These are phyloP conservation scores for Porphyrellus cyaneotinctus DNA, from an alignment of 768 basidiomycete species.

Conservation along the genomic window DNA sequence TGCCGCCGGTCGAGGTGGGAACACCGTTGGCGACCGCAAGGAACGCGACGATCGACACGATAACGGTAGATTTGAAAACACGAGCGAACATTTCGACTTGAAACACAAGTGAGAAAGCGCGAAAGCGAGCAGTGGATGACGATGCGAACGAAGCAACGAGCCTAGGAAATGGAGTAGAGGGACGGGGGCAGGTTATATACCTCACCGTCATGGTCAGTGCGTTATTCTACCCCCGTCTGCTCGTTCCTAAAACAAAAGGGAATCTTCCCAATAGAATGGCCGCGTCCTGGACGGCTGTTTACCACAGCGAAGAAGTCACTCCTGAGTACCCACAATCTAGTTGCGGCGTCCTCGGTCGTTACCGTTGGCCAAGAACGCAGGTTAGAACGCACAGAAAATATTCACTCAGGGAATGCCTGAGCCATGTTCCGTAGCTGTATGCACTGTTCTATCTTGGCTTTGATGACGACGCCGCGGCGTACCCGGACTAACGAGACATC, in stretches of 20 bases:
- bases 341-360: constrained; percentile 5
- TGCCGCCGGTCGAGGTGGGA: not conserved
- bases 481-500: not conserved
- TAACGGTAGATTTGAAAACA: constrained; percentile 9
- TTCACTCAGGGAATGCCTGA: constrained; percentile 3
- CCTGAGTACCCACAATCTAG: not conserved
- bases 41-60: constrained; percentile 8
- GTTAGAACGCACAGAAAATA: not conserved
- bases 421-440: not conserved
- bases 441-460: not conserved
- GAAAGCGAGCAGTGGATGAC: not conserved
- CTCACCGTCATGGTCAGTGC: constrained; percentile 9
- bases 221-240: not conserved
- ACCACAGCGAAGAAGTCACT: constrained; percentile 2
- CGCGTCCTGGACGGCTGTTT: constrained; percentile 3
- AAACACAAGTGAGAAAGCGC: not conserved
- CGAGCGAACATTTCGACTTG: constrained; percentile 11
- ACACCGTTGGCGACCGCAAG: constrained; percentile 1
- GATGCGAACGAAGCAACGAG: not conserved
- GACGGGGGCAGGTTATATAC: constrained; percentile 7
- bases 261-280: not conserved
- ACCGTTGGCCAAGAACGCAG: not conserved
- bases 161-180: not conserved
- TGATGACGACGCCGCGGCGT: not conserved
- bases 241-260: not conserved